Evolutionary conservation across 192 early-diverging fungal genomes (phyloP).

Genomic region (Coemansia sp.): DNA sequence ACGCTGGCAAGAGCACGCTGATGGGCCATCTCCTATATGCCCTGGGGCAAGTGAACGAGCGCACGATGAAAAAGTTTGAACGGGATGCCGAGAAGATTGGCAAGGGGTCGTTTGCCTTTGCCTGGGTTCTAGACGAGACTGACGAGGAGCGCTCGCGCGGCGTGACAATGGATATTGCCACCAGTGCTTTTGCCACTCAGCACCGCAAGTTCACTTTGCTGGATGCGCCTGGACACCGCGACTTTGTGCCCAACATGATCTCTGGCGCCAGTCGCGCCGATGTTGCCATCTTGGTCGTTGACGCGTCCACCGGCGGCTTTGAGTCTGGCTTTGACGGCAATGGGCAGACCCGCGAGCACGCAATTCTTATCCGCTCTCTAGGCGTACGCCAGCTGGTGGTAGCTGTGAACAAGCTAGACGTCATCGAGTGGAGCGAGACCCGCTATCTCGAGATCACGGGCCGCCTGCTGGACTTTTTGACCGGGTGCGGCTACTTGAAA

Average conservation of each 20-base stretch:
- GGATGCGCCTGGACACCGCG: conserved; percentile 96
- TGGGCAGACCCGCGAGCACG: conserved; percentile 97
- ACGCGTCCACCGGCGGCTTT: conserved; percentile 85
- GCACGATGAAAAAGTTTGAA: conserved; percentile 84
- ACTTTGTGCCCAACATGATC: conserved; percentile 99
- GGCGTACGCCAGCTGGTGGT: conserved; percentile 92
- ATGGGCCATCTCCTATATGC: conserved; percentile 94
- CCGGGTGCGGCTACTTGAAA: conserved; percentile 78
- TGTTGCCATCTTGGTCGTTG: conserved; percentile 91
- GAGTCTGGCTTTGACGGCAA: conserved; percentile 92
- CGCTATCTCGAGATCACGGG: conserved; percentile 76
- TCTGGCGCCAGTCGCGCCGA: conserved; percentile 90
- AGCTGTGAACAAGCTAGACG: conserved; percentile 95
- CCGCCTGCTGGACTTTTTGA: conserved; percentile 71
- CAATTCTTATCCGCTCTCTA: conserved; percentile 84
- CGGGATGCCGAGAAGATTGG: conserved; percentile 89
- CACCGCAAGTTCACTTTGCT: conserved; percentile 80
- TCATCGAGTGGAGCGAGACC: conserved; percentile 76
- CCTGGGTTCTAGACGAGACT: conserved; percentile 97
- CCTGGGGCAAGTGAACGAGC: conserved; percentile 86
- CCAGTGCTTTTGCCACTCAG: conserved; percentile 82
- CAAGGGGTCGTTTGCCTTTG: conserved; percentile 94
- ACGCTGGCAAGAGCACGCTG: conserved; percentile 94
- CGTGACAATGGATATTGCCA: conserved; percentile 96
- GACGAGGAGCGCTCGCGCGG: conserved; percentile 87